Conservation (phyloP, 2,329 filamentous ascomycete genomes). For the Colletotrichum sp. region DNA sequence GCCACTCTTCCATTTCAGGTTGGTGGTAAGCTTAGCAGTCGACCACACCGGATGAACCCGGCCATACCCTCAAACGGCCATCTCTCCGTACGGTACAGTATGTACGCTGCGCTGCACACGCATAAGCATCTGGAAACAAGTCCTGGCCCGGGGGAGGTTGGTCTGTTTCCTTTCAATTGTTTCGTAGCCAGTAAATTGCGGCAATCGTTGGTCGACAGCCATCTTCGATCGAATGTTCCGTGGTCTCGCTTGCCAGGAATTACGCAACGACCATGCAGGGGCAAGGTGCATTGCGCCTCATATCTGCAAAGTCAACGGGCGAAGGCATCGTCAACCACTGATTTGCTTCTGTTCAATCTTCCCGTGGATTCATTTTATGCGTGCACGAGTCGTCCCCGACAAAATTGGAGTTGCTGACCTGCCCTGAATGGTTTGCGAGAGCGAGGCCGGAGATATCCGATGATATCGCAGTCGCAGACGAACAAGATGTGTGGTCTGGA, state of each 20-base stretch:
- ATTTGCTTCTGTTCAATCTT: neutral
- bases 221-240: slow-evolving; percentile 3
- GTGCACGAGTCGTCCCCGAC: neutral
- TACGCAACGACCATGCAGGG: neutral
- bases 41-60: slow-evolving; percentile 18
- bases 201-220: neutral
- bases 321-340: neutral
- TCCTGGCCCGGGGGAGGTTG: neutral
- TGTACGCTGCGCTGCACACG: neutral
- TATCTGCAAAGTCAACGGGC: neutral
- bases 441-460: neutral
- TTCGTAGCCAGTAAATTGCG: neutral
- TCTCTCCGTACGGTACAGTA: neutral
- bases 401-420: neutral
- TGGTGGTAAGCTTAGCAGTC: slow-evolving; percentile 12
- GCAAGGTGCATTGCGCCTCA: neutral
- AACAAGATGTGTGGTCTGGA: neutral
- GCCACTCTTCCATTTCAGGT: slow-evolving; percentile 21
- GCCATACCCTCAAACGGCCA: neutral
- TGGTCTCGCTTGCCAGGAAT: neutral
- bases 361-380: neutral
- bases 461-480: neutral
- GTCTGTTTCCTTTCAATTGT: neutral
- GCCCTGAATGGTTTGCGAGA: neutral
- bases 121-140: neutral